These are phyloP conservation scores for Gymnopilus junonius DNA, from an alignment of 768 basidiomycete species.

Conservation along the genomic window DNA sequence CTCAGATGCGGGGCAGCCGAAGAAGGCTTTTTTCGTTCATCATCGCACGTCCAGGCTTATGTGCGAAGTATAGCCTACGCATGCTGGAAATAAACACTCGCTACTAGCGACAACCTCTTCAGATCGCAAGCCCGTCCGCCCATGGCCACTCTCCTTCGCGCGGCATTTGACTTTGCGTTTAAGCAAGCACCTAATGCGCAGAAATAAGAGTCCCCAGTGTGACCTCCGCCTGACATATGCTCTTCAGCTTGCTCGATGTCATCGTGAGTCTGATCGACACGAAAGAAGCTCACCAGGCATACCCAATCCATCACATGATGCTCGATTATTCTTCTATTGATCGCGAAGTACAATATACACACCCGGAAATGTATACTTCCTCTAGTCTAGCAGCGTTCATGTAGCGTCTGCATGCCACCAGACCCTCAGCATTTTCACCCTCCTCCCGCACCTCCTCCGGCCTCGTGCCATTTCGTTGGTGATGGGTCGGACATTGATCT, in stretches of 20 bases:
- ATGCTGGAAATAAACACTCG: too few relatives aligned
- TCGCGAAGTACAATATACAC: too few relatives aligned
- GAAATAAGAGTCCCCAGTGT: too few relatives aligned
- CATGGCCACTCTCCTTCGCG: too few relatives aligned
- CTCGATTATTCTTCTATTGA: not conserved
- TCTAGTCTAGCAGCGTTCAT: not conserved
- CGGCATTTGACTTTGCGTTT: too few relatives aligned
- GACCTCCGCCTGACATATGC: not conserved
- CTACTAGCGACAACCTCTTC: too few relatives aligned
- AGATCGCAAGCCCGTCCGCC: too few relatives aligned
- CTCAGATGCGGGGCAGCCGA: too few relatives aligned
- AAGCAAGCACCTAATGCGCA: too few relatives aligned
- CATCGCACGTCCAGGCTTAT: too few relatives aligned
- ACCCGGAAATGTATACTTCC: not conserved
- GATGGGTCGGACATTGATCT: not conserved
- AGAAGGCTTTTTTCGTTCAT: too few relatives aligned
- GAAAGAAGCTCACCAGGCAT: not conserved
- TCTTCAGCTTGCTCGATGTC: not conserved
- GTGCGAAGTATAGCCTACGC: too few relatives aligned
- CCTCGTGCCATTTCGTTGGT: not conserved
- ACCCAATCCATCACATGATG: slow-evolving; percentile 6
- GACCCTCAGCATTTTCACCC: not conserved
- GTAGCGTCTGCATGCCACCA: not conserved
- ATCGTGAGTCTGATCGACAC: not conserved
- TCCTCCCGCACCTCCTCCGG: not conserved